Base-by-base conservation (phyloP, 441 rosid species). In the Gossypium aridum region DNA sequence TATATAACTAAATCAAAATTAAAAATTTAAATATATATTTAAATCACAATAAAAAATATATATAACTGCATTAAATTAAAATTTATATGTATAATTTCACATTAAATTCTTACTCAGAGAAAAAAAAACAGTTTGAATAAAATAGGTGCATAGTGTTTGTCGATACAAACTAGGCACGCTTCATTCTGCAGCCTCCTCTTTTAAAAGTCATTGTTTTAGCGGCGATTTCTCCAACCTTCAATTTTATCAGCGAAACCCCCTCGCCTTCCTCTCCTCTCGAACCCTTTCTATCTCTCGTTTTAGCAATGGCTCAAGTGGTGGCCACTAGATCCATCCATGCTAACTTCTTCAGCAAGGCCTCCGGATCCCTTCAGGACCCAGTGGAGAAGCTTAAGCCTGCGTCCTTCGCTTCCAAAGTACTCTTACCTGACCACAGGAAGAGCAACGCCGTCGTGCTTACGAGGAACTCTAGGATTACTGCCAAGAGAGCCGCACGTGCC, bases 291-390 rank as follows among this genome's bases (percentile, higher is more conserved):
- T 55, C 57, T 53, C 22, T 60, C 56, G 31, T 53, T 37, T 72
- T 53, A 7, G 55, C 75, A 80, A 92, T 95, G 99, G 90, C 96
- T 79, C 96, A 89, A 77, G 90, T 87, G 70, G 97, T 87, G 55
- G 92, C 92, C 37, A 84, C 91, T 3, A 79, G 91, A 81, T 86
- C 91, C 73, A 86, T 89, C 73, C 93, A 83, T 70, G 74, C 82
- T 69, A 85, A 92, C 0, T 55, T 86, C 76, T 20, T 79, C 26
- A 47, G 76, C 64, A 83, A 84, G 69, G 77, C 70, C 75, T 73
- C 85, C 64, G 87, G 90, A 84, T 88, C 97, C 64, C 59, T 72
- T n/a, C 87, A 81, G 34, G 83, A 81, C 10, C 81, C 86, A 66
- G 83, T 77, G 43, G 85, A 88, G 26, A 89, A 77, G 89, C 76